Evolutionary conservation across 306 rosid genomes (phyloP).

Genomic region (Dalbergia oliveri): DNA sequence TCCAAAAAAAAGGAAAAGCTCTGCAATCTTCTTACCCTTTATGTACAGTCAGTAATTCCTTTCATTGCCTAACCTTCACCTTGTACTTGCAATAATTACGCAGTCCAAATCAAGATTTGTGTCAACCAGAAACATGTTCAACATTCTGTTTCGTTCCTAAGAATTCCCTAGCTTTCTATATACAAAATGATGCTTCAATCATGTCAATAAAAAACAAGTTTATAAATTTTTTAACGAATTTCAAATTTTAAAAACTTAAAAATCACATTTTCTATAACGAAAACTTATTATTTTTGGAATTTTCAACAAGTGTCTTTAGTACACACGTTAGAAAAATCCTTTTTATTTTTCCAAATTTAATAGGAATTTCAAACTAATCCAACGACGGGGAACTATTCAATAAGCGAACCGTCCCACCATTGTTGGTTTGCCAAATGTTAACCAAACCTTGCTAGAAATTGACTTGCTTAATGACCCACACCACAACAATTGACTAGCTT

Average conservation of each 20-base stretch:
- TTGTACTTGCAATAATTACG: neutral
- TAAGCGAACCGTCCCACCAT: conserved; percentile 63
- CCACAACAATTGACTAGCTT: conserved; percentile 28
- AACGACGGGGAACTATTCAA: neutral
- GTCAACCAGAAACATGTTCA: neutral
- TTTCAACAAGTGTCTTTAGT: too few relatives aligned
- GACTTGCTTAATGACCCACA: conserved; percentile 43
- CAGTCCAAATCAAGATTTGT: neutral
- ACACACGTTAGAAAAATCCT: too few relatives aligned
- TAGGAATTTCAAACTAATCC: conserved; percentile 32
- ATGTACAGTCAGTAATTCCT: neutral
- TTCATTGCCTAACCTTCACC: neutral
- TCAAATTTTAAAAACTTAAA: too few relatives aligned
- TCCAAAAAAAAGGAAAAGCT: neutral
- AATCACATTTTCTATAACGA: too few relatives aligned
- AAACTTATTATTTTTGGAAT: too few relatives aligned
- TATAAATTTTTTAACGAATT: too few relatives aligned
- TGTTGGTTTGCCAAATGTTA: conserved; percentile 60
- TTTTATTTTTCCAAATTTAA: conserved; percentile 20
- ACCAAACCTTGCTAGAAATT: conserved; percentile 25
- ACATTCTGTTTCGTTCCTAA: neutral
- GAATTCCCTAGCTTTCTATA: neutral
- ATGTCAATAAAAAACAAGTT: neutral
- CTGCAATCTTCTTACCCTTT: neutral
- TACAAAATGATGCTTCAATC: conserved; percentile 22